These are phyloP conservation scores for Crucibulum laeve DNA, from an alignment of 768 basidiomycete genomes.

Conservation along the genomic window DNA sequence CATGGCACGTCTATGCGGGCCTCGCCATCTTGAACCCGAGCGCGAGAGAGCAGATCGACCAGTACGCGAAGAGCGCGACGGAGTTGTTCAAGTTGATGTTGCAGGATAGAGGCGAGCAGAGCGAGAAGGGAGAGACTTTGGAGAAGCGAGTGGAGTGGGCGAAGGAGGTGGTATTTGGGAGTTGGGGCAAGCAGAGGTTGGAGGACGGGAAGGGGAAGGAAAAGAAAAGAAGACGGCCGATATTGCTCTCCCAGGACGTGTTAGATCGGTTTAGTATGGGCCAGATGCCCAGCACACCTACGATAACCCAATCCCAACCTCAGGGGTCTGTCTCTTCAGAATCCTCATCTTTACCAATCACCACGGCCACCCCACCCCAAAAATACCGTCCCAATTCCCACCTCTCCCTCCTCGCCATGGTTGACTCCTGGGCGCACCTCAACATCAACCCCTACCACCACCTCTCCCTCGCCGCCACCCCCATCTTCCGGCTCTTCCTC, in stretches of 20 bases:
- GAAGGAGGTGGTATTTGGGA: slow-evolving; percentile 72
- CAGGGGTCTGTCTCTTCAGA: slow-evolving; percentile 8
- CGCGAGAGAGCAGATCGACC: slow-evolving; percentile 84
- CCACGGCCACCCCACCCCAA: slow-evolving; percentile 30
- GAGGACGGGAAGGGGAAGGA: slow-evolving; percentile 12
- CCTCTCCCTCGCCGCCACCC: slow-evolving; percentile 90
- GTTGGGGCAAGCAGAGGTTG: slow-evolving; percentile 11
- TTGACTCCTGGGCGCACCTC: slow-evolving; percentile 93
- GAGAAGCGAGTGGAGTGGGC: slow-evolving; percentile 71
- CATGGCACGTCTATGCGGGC: slow-evolving; percentile 99
- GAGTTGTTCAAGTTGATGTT: slow-evolving; percentile 98
- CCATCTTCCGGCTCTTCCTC: slow-evolving; percentile 94
- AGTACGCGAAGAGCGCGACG: slow-evolving; percentile 80
- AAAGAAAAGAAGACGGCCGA: slow-evolving; percentile 43
- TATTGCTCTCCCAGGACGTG: slow-evolving; percentile 79
- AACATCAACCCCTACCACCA: slow-evolving; percentile 87
- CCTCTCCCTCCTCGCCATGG: slow-evolving; percentile 93
- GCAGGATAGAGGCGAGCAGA: slow-evolving; percentile 36
- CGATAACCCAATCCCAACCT: too few species aligned
- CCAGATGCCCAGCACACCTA: too few species aligned
- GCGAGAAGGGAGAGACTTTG: slow-evolving; percentile 42
- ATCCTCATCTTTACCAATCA: slow-evolving; percentile 6
- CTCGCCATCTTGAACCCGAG: slow-evolving; percentile 96
- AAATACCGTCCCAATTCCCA: slow-evolving; percentile 76
- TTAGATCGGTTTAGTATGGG: slow-evolving; percentile 90